A percentile compares a stretch with the other conserved stretches of the same genome.
phyloP scores from a whole-genome alignment of 139 green algal species.

The Chlorella sp. region DNA sequence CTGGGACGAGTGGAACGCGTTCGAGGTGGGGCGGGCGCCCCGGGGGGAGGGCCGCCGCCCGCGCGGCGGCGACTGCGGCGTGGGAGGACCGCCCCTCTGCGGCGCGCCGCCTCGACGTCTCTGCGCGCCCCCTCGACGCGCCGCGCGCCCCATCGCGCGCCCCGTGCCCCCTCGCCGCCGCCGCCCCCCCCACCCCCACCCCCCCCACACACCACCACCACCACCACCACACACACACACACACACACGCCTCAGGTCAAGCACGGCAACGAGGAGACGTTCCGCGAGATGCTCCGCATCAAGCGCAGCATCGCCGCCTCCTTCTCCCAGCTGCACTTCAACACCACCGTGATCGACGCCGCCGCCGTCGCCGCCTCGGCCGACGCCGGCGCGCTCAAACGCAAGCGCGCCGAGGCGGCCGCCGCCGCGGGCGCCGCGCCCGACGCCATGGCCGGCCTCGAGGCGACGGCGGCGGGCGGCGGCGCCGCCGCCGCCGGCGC shows the following conservation, averaged over 20 bases:
- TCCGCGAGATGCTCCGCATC: slow-evolving; percentile 98
- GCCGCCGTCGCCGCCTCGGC: slow-evolving; percentile 29
- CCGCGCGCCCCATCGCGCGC: no score
- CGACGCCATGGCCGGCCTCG: slow-evolving; percentile 83
- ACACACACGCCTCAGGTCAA: no score
- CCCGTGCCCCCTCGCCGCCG: no score
- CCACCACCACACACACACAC: no score
- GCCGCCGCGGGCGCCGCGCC: slow-evolving; percentile 28
- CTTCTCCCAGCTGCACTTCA: slow-evolving; percentile 85
- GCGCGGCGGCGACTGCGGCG: no score
- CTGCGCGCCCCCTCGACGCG: no score
- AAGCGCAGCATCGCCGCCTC: slow-evolving; percentile 85
- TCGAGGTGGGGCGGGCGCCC: no score
- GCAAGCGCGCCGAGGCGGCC: background rate
- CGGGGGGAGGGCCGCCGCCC: no score
- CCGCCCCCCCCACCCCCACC: no score
- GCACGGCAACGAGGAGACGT: slow-evolving; percentile 96
- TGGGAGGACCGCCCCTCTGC: no score
- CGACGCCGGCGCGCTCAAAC: background rate
- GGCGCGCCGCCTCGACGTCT: no score
- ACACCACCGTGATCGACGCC: slow-evolving; percentile 77
- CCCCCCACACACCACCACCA: no score
- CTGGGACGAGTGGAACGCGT: slow-evolving; percentile 94
- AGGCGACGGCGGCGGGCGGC: slow-evolving; percentile 47
- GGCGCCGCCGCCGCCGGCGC: slow-evolving; percentile 12